Evolutionary conservation across 352 stramenopile species (phyloP).

Genomic region (Phytopythium montanum): DNA sequence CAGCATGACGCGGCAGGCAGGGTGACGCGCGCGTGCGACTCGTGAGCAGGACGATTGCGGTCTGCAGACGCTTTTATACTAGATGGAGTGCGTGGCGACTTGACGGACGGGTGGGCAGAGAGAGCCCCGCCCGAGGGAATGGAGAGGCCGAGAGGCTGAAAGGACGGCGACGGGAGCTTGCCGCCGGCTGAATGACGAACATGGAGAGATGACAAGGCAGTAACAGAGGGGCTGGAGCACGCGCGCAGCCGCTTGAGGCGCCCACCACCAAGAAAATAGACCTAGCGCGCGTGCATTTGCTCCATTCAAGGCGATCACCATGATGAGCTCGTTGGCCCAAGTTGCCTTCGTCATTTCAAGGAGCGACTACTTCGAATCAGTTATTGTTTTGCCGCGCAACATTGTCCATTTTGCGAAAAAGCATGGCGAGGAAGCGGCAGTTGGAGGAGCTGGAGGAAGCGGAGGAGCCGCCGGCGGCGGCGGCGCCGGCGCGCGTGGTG

Average conservation of each 20-base stretch:
- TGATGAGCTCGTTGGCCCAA: not conserved
- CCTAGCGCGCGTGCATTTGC: too few species aligned
- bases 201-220: too few species aligned
- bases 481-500: conserved; percentile 8
- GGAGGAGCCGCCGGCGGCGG: not conserved
- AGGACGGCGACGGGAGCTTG: too few species aligned
- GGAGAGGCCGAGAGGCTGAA: not conserved
- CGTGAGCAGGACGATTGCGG: not conserved
- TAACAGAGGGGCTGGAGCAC: not conserved
- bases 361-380: not conserved
- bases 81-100: not conserved
- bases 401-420: conserved; percentile 14
- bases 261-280: not conserved
- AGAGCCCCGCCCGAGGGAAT: not conserved
- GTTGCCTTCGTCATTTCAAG: not conserved
- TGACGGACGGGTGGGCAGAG: not conserved
- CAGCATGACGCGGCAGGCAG: not conserved
- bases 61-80: not conserved
- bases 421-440: conserved; percentile 46
- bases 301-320: not conserved
- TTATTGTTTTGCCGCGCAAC: not conserved
- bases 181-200: not conserved
- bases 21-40: not conserved
- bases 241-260: not conserved
- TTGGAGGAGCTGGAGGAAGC: conserved; percentile 13